These are phyloP conservation scores for Geotrichum restrictum DNA, from an alignment of 1,139 yeast species.

Conservation along the genomic window DNA sequence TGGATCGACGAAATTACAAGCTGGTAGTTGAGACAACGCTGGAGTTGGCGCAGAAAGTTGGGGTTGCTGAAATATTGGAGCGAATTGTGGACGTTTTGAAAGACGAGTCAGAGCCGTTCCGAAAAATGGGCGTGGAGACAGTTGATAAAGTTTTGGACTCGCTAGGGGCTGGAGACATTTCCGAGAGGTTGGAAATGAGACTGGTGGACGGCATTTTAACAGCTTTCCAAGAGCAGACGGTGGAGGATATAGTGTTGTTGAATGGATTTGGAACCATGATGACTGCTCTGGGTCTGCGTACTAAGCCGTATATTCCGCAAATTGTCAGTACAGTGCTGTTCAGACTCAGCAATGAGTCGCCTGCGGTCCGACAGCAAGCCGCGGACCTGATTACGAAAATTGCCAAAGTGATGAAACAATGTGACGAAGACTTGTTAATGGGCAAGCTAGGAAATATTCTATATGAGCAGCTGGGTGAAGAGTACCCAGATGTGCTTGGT, in stretches of 20 bases:
- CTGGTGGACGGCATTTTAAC: constrained; percentile 78
- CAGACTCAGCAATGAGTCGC: constrained; percentile 66
- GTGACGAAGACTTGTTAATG: constrained; percentile 62
- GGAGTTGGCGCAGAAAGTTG: constrained; percentile 62
- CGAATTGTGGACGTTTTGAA: constrained; percentile 57
- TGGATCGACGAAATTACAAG: constrained; percentile 51
- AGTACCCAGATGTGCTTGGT: constrained; percentile 89
- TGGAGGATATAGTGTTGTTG: constrained; percentile 52
- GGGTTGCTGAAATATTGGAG: constrained; percentile 59
- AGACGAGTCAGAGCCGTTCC: constrained; percentile 76
- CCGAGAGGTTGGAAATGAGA: constrained; percentile 58
- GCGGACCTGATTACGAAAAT: constrained; percentile 70
- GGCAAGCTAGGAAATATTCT: constrained; percentile 69
- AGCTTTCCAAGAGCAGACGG: constrained; percentile 77
- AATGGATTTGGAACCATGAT: constrained; percentile 65
- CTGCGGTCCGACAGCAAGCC: constrained; percentile 78
- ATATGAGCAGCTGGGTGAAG: constrained; percentile 92
- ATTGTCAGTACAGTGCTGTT: constrained; percentile 71
- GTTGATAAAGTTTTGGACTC: constrained; percentile 48
- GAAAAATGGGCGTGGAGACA: constrained; percentile 77
- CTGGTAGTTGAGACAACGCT: constrained; percentile 73
- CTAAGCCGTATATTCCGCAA: constrained; percentile 70
- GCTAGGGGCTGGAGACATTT: constrained; percentile 50
- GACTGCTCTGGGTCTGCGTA: constrained; percentile 62
- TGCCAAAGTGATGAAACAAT: constrained; percentile 63